A percentile compares a stretch with the other conserved stretches of the same genome.
Conservation (phyloP, 2,329 filamentous ascomycete genomes). For the Chrysoporthe cubensis region DNA sequence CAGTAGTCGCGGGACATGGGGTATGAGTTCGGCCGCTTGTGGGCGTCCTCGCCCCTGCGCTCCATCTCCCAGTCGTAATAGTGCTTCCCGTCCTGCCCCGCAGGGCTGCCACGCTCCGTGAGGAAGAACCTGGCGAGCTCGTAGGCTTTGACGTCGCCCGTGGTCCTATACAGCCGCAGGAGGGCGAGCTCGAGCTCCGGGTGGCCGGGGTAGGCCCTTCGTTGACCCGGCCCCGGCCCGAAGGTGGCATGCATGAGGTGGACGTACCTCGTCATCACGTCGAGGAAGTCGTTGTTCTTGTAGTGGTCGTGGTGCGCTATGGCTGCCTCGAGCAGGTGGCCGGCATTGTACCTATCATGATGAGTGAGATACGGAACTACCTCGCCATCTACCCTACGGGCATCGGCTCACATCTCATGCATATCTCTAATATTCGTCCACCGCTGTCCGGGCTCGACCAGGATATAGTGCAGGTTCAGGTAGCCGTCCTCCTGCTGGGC, state of each 20-base stretch:
- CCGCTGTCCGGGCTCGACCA: constrained; percentile 58
- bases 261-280: constrained; percentile 58
- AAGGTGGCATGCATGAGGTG: constrained; percentile 55
- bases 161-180: constrained; percentile 42
- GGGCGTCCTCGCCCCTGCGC: constrained; percentile 52
- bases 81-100: constrained; percentile 51
- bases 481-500: constrained; percentile 66
- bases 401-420: constrained; percentile 58
- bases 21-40: constrained; percentile 52
- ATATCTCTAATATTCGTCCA: constrained; percentile 65
- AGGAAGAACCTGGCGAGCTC: constrained; percentile 61
- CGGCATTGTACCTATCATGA: constrained; percentile 56
- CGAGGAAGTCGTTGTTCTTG: constrained; percentile 54
- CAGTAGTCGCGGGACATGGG: constrained; percentile 45
- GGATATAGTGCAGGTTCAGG: constrained; percentile 65
- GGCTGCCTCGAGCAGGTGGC: constrained; percentile 65
- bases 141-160: constrained; percentile 42
- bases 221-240: constrained; percentile 52
- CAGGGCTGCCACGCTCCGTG: constrained; percentile 58
- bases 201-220: constrained; percentile 64
- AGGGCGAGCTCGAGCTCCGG: constrained; percentile 56
- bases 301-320: constrained; percentile 59
- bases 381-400: too few relatives aligned
- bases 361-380: not conserved
- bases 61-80: constrained; percentile 60